Evolutionary conservation across 1,284 basidiomycete species (phyloP), one percentile per base, ranked within the genome.

Genomic region (Heterobasidion annosum): DNA sequence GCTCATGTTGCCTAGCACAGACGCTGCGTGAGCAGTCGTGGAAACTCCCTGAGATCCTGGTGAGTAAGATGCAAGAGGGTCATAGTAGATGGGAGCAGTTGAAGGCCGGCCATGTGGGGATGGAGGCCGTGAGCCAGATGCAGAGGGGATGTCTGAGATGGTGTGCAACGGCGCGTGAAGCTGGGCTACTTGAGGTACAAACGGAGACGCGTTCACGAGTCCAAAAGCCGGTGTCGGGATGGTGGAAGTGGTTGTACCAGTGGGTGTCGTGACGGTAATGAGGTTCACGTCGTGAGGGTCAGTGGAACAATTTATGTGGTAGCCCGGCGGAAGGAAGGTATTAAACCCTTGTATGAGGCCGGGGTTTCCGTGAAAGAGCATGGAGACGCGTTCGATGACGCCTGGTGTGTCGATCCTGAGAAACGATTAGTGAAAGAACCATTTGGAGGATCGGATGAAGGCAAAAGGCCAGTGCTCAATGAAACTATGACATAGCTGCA

Each of bases 321-420:
- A 99, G 37, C 96, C 96, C 19, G 91, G 83, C 0, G 97, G 97
- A 2, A 99, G 82, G 72, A 99, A 99, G 2, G 96, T 98, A 74
- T 99, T 99, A 82, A 99, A 99, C 35, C 97, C 97, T 71, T 97
- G 91, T 55, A 99, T 98, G 63, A 99, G 88, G 58, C 80, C 72
- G 1, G 91, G 93, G 70, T 98, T 93, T 12, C 94, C 94, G 62
- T 92, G 85, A 72, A 99, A 99, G 47, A 99, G 85, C 60, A 82
- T 85, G 1, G 95, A 98, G 53, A 99, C 96, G 56, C 97, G 90
- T 64, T 95, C 87, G 67, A 99, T 99, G 64, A 99, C 97, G 57
- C 95, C 96, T 1, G 96, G 97, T 0, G 97, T 99, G 75, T 99
- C 96, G 69, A 99, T 98, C 57, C 93, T 97, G 71, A 50, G 32